These are phyloP conservation scores for Mimosa bimucronata DNA, from an alignment of 306 rosid species.

Conservation along the genomic window DNA sequence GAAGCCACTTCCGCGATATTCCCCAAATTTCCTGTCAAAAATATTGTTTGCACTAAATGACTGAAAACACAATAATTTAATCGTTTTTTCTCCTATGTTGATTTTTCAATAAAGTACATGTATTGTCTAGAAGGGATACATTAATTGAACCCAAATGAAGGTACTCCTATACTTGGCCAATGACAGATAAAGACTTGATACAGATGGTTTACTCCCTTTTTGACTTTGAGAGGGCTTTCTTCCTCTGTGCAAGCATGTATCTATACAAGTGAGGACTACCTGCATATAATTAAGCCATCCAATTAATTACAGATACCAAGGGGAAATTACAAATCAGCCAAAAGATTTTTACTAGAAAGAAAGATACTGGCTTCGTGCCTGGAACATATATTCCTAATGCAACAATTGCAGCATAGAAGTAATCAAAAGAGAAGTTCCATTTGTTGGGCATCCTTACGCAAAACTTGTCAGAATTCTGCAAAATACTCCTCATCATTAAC, in stretches of 20 bases:
- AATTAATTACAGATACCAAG: constrained; percentile 12
- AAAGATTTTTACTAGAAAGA: not conserved
- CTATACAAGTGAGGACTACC: constrained; percentile 73
- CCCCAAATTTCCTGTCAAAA: not conserved
- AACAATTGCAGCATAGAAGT: constrained; percentile 55
- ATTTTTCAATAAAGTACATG: constrained; percentile 3
- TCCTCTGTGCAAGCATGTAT: constrained; percentile 78
- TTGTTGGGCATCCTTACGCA: constrained; percentile 82
- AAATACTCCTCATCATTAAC: constrained; percentile 26
- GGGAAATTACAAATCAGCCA: not conserved
- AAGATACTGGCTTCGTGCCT: constrained; percentile 53
- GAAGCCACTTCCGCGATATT: not conserved
- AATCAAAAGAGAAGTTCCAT: constrained; percentile 84
- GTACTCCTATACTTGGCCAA: constrained; percentile 20
- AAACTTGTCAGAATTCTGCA: constrained; percentile 73
- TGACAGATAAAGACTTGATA: not conserved
- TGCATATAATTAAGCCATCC: constrained; percentile 44
- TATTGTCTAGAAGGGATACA: not conserved
- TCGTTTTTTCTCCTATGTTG: not conserved
- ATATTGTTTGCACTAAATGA: not conserved
- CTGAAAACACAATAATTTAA: constrained; percentile 17
- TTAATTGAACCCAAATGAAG: constrained; percentile 3
- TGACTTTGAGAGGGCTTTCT: constrained; percentile 64
- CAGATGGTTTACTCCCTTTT: constrained; percentile 52
- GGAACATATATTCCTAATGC: constrained; percentile 64